Base-by-base conservation (phyloP, 495 filamentous ascomycete species). In the Penicillium subrubescens region DNA sequence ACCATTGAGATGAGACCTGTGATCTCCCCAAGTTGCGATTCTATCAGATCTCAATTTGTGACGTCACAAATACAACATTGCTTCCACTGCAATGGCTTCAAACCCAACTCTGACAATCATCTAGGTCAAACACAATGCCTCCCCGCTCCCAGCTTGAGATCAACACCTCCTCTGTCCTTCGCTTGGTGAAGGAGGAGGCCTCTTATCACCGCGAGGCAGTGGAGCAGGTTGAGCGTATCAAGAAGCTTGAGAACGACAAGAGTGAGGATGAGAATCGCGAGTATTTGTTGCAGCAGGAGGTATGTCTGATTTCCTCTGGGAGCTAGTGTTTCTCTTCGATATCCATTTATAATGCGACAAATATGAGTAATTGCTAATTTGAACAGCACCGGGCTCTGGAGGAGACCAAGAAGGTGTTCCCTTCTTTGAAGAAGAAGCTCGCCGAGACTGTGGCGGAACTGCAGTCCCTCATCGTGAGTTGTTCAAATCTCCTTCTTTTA, bases 131-230 rank as follows among this genome's bases (percentile, higher is more conserved):
- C 59, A 75, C 15, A 52, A 96, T 94, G 91, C 82, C 89, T 8
- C 84, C 91, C 11, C 90, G 90, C 35, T 88, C 89, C 11, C 84
- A 85, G 67, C 83, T 97, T 62, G 79, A 86, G 52, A 92, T 95
- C 67, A 83, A 86, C 54, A 93, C 90, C 19, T 86, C 87, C 52
- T 85, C 89, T 23, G 83, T 97, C 68, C 79, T 86, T 67, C 92
- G 94, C 58, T 83, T 97, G 55, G 86, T 97, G 59, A 97, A 97
- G 75, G 95, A 99, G 75, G 92, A 97, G 72, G 81, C 83, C 37
- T 93, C 87, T 73, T 97, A 99, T 80, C 90, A 92, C 77, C 88
- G 89, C 67, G 95, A 99, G 72, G 83, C 92, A 23, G 78, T 83
- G 62, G 77, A 86, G 61, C 92, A 97, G 69, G 83, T 89, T 60